A percentile compares a stretch with the other conserved stretches of the same genome.
These are phyloP conservation scores for Ailanthus altissimus DNA, from an alignment of 345 rosid genomes.

Conservation along the genomic window DNA sequence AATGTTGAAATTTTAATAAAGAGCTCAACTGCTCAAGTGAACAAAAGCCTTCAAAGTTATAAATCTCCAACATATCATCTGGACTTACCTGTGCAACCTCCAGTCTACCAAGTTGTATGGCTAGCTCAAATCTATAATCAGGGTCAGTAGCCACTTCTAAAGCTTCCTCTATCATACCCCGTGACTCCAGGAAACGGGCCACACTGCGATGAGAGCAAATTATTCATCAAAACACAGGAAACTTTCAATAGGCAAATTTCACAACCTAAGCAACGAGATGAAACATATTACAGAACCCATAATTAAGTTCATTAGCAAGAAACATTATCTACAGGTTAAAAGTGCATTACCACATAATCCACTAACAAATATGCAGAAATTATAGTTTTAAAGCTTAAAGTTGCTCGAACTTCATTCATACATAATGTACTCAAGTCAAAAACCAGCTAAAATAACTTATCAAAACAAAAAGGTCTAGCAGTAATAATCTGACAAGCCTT, in stretches of 20 bases:
- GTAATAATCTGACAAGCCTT: background rate
- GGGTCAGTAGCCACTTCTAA: conserved; percentile 96
- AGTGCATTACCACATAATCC: background rate
- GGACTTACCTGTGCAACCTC: conserved; percentile 83
- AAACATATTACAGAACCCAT: background rate
- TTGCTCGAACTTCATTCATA: background rate
- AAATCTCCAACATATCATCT: conserved; percentile 10
- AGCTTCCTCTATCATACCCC: conserved; percentile 96
- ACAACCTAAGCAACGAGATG: background rate
- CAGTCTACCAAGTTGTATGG: conserved; percentile 91
- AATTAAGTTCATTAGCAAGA: background rate
- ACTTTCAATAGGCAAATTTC: background rate
- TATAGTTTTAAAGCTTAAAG: background rate
- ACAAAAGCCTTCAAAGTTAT: background rate
- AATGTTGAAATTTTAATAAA: conserved; percentile 11
- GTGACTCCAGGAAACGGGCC: conserved; percentile 97
- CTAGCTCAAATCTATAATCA: conserved; percentile 94
- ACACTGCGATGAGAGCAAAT: conserved; percentile 56
- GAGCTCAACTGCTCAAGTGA: background rate
- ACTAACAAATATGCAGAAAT: background rate
- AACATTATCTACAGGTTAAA: background rate
- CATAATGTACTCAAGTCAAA: background rate
- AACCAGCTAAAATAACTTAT: background rate
- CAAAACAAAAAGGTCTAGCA: background rate
- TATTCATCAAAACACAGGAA: conserved; percentile 24